A percentile compares a stretch with the other conserved stretches of the same genome.
Conservation (phyloP, 2,329 filamentous ascomycete genomes). For the Microsporum audouinii region DNA sequence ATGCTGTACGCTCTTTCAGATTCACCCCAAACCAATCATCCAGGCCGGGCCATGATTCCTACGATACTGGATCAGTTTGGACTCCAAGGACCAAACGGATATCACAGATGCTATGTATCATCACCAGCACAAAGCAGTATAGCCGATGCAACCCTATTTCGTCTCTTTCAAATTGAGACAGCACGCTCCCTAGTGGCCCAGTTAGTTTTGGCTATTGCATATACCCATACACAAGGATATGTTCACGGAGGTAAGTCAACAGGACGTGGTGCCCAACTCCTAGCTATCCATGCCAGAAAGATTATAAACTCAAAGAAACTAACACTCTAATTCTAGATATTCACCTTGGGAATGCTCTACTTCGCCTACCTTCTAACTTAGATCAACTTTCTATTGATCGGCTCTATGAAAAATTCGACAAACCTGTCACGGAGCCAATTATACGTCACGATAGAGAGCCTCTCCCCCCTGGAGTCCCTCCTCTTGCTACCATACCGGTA, state of each 20-base stretch:
- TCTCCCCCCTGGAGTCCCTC: conserved; percentile 8
- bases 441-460: conserved; percentile 8
- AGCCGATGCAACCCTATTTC: conserved; percentile 13
- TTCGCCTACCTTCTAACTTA: conserved; percentile 15
- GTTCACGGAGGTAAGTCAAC: conserved; percentile 18
- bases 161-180: conserved; percentile 16
- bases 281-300: not conserved
- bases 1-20: not conserved
- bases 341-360: conserved; percentile 20
- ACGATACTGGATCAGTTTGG: conserved; percentile 20
- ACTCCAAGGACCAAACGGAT: conserved; percentile 17
- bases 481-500: conserved; percentile 7
- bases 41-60: conserved; percentile 9
- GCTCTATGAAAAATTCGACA: conserved; percentile 17
- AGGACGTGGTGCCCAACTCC: not conserved
- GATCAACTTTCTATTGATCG: conserved; percentile 16
- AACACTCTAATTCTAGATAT: conserved; percentile 14
- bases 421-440: conserved; percentile 12
- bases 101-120: conserved; percentile 18
- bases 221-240: conserved; percentile 18
- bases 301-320: not conserved
- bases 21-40: not conserved
- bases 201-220: conserved; percentile 16
- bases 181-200: conserved; percentile 18
- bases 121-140: conserved; percentile 16